phyloP scores from a whole-genome alignment of 352 stramenopile genomes.

The Chrysophaeum taylorii region DNA sequence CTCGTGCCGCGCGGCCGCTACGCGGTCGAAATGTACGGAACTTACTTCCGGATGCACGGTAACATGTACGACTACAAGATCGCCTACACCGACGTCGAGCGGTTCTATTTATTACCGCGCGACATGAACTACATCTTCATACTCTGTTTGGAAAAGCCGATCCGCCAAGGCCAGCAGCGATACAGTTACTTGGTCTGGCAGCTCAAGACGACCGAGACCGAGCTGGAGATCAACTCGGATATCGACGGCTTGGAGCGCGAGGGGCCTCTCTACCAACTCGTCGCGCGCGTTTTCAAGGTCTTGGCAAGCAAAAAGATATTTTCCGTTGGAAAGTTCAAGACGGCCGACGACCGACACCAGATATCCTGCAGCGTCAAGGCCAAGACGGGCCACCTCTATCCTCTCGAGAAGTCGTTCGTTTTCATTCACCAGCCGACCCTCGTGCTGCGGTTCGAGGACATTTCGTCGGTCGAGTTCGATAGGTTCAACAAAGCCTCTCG shows the following conservation, averaged over 20 bases:
- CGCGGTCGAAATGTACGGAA: conserved; percentile 90
- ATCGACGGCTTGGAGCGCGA: conserved; percentile 87
- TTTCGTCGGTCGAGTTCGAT: conserved; percentile 95
- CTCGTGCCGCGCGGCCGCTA: conserved; percentile 94
- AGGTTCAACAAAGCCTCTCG: conserved; percentile 75
- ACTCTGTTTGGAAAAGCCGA: conserved; percentile 94
- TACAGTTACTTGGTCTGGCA: conserved; percentile 98
- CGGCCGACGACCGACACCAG: conserved; percentile 46
- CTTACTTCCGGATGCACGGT: conserved; percentile 82
- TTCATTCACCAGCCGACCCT: conserved; percentile 99
- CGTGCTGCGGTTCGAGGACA: conserved; percentile 95
- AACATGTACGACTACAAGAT: conserved; percentile 99
- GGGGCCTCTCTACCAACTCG: conserved; percentile 87
- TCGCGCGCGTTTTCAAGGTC: conserved; percentile 95
- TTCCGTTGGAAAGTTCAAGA: conserved; percentile 62
- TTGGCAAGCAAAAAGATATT: conserved; percentile 91
- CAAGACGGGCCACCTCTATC: conserved; percentile 91
- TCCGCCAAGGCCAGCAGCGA: conserved; percentile 94
- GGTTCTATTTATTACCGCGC: conserved; percentile 92
- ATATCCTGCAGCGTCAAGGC: conserved; percentile 81
- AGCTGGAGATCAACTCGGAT: conserved; percentile 78
- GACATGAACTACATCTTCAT: conserved; percentile 94
- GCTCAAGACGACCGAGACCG: conserved; percentile 51
- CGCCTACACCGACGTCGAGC: conserved; percentile 96
- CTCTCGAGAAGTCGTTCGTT: conserved; percentile 95